A percentile compares a stretch with the other conserved stretches of the same genome.
These are phyloP conservation scores for Terfezia boudieri DNA, from an alignment of 495 filamentous ascomycete species.

Conservation along the genomic window DNA sequence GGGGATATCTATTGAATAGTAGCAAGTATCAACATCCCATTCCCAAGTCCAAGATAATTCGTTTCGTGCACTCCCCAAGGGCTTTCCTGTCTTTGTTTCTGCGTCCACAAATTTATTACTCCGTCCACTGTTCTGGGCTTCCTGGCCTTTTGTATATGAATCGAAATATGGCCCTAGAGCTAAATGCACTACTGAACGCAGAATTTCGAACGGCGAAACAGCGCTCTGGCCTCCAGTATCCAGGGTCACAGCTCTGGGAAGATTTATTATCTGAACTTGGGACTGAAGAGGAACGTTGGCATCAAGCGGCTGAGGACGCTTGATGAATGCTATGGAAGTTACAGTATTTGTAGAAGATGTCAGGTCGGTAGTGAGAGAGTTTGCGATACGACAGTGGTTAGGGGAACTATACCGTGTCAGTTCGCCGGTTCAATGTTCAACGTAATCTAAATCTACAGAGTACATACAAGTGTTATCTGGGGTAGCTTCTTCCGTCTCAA, in stretches of 20 bases:
- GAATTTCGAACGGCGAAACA: constrained; percentile 67
- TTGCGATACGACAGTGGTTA: constrained; percentile 1
- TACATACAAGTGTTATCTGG: constrained; percentile 26
- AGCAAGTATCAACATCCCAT: no score
- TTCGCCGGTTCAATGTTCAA: constrained; percentile 9
- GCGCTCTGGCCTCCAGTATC: constrained; percentile 39
- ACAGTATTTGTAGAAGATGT: constrained; percentile 55
- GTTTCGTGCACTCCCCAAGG: neutral
- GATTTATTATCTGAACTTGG: constrained; percentile 78
- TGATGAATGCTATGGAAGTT: constrained; percentile 69
- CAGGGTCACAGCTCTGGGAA: constrained; percentile 53
- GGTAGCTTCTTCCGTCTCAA: constrained; percentile 26
- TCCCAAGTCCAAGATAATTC: no score
- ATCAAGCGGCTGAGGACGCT: constrained; percentile 71
- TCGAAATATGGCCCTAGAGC: constrained; percentile 88
- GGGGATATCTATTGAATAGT: constrained; percentile 92
- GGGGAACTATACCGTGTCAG: neutral
- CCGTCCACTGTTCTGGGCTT: constrained; percentile 39
- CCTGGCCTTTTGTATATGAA: constrained; percentile 69
- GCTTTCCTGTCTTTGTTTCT: constrained; percentile 47
- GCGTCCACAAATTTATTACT: constrained; percentile 34
- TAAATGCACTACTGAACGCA: constrained; percentile 71
- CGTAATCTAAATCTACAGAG: constrained; percentile 3
- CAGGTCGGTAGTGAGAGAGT: constrained; percentile 51
- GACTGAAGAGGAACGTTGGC: constrained; percentile 49